Evolutionary conservation across 495 filamentous ascomycete genomes (phyloP), one percentile per base, ranked within the genome.

Genomic region (Neurospora intermedia): DNA sequence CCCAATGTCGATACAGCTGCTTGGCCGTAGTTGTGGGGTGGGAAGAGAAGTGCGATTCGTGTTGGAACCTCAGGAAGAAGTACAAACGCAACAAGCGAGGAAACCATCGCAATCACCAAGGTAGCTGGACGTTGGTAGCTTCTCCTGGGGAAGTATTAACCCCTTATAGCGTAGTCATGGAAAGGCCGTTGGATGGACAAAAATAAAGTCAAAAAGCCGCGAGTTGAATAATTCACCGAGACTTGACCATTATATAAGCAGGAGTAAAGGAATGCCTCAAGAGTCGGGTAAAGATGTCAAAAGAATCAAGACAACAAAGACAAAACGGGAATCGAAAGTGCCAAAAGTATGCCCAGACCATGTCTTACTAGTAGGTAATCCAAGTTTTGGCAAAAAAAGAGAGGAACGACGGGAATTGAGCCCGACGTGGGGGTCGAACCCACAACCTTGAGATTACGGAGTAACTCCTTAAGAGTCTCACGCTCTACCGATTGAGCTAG

Each of bases 401-500:
- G 15, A 27, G 54, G 54, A 66, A 66, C 27, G 54, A 66, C 48
- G 48, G 48, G 48, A 59, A 59, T 59, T 59, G 48, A 59, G 48
- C 48, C 48, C 48, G 48, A 59, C 48, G 48, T 59, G 48, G 48
- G 48, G 35, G 35, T 38, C 35, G 35, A 38, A 38, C 35, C 35
- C 35, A 38, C 35, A 38, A 38, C 46, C 46, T 54, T 54, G 46
- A 54, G 46, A 54, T 54, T 54, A 54, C 46, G 46, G 46, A 54
- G 46, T 5, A 54, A 23, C 46, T 54, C 46, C 46, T 89, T 91
- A 91, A 91, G 89, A 91, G 89, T 91, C 89, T 90, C 87, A 91
- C 89, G 90, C 90, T 91, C 89, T 91, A 90, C 89, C 89, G 89
- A 91, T 91, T 91, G 89, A 91, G 89, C 89, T 91, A 91, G 88